A percentile compares a stretch with the other conserved stretches of the same genome.
Evolutionary conservation across 129 eudicot genomes (phyloP).

Genomic region (Daucus carota): DH1_v3.0 NC_030383.2:57314501-57315000

Average conservation of each 20-base stretch:
- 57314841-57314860: conserved; percentile 3
- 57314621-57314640: conserved; percentile 64
- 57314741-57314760: conserved; percentile 79
- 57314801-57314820: conserved; percentile 45
- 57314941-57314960: not conserved
- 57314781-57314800: conserved; percentile 49
- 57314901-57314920: not conserved
- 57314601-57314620: conserved; percentile 35
- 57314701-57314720: conserved; percentile 61
- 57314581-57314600: not conserved
- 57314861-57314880: not conserved
- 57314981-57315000: not conserved
- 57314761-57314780: conserved; percentile 80
- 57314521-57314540: not conserved
- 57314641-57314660: conserved; percentile 52
- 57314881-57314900: not conserved
- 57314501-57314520: not conserved
- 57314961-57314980: not conserved
- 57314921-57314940: not conserved
- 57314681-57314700: conserved; percentile 67
- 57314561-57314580: conserved; percentile 1
- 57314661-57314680: conserved; percentile 53
- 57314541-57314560: not conserved
- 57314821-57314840: conserved; percentile 41
- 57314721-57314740: conserved; percentile 58